phyloP scores from a whole-genome alignment of 495 filamentous ascomycete genomes.

The Penicillium lividum region DNA sequence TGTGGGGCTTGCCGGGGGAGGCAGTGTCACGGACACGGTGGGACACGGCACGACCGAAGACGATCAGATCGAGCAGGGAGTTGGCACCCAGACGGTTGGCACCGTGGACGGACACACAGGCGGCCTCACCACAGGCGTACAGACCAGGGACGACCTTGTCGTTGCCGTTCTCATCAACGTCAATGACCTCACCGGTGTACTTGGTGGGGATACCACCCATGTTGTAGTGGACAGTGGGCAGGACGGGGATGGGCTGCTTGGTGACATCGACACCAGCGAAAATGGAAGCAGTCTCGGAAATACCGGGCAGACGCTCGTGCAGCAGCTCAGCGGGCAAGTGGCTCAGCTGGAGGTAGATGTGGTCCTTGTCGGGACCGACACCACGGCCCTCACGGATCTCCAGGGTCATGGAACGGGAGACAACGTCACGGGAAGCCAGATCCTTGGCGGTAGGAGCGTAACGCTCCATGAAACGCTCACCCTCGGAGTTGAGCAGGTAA shows the following conservation, averaged over 20 bases:
- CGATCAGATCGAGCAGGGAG: conserved; percentile 94
- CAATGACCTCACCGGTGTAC: conserved; percentile 94
- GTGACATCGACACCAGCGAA: conserved; percentile 95
- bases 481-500: conserved; percentile 93
- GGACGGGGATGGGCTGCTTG: conserved; percentile 94
- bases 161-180: conserved; percentile 75
- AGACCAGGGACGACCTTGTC: conserved; percentile 94
- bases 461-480: conserved; percentile 98
- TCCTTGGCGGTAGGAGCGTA: conserved; percentile 98
- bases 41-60: conserved; percentile 94
- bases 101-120: conserved; percentile 95
- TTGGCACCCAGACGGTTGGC: conserved; percentile 97
- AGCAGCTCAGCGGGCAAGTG: conserved; percentile 89
- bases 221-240: conserved; percentile 98
- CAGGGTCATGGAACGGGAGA: conserved; percentile 94
- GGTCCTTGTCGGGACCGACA: conserved; percentile 94
- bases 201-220: conserved; percentile 98
- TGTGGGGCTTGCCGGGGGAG: conserved; percentile 72
- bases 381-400: conserved; percentile 97
- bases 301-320: conserved; percentile 95
- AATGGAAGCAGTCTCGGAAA: conserved; percentile 95
- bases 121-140: conserved; percentile 95
- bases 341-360: conserved; percentile 95
- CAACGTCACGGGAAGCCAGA: conserved; percentile 88
- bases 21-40: conserved; percentile 93